phyloP scores from a whole-genome alignment of 768 basidiomycete species.

The Clavulina sp. region DNA sequence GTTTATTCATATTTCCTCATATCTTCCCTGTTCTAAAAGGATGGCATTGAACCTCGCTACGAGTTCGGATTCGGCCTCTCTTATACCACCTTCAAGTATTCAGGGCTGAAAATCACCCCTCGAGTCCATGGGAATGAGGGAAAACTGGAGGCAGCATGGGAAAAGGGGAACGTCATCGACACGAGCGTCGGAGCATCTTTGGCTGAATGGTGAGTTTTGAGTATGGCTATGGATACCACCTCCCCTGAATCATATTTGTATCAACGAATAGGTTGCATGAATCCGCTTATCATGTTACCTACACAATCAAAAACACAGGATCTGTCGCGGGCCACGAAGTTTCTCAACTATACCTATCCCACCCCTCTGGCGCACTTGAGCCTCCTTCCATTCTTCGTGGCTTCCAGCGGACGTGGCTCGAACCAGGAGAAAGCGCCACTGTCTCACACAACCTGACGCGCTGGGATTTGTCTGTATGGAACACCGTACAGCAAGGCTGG shows the following conservation, averaged over 20 bases:
- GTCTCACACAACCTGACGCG: constrained; percentile 33
- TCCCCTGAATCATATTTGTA: neutral
- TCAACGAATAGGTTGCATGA: constrained; percentile 10
- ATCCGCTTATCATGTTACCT: constrained; percentile 1
- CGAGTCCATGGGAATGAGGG: neutral
- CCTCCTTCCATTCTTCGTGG: constrained; percentile 38
- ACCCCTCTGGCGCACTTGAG: constrained; percentile 29
- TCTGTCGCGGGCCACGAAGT: constrained; percentile 22
- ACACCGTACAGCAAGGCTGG: constrained; percentile 18
- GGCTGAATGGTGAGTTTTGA: constrained; percentile 7
- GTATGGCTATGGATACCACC: neutral
- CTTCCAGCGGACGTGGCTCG: constrained; percentile 30
- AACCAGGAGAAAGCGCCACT: constrained; percentile 25
- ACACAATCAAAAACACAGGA: constrained; percentile 14
- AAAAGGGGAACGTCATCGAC: neutral
- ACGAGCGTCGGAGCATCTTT: constrained; percentile 5
- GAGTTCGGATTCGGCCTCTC: constrained; percentile 36
- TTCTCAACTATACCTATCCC: constrained; percentile 37
- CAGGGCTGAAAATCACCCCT: constrained; percentile 6
- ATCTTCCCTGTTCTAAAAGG: neutral
- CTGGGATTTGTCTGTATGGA: constrained; percentile 35
- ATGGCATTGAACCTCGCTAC: constrained; percentile 28
- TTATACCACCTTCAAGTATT: constrained; percentile 41
- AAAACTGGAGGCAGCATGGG: constrained; percentile 1
- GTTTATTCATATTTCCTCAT: neutral